These are phyloP conservation scores for Penicillium verhagenii DNA, from an alignment of 495 filamentous ascomycete species.

Conservation along the genomic window DNA sequence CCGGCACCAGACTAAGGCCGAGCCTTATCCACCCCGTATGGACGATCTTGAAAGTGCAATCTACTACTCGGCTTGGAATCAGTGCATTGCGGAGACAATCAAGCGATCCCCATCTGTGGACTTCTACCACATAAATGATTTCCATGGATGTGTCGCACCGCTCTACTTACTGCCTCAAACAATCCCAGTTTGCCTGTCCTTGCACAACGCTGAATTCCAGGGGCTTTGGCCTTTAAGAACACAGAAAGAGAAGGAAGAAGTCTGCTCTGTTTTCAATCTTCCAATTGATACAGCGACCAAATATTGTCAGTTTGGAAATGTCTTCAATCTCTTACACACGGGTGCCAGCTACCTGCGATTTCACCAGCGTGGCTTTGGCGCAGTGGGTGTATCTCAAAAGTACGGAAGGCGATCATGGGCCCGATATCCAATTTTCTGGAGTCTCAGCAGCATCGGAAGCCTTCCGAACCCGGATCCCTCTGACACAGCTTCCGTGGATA, in stretches of 20 bases:
- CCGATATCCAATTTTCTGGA: constrained; percentile 78
- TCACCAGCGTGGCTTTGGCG: constrained; percentile 73
- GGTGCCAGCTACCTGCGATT: constrained; percentile 69
- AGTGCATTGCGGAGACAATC: constrained; percentile 64
- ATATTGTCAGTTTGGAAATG: constrained; percentile 61
- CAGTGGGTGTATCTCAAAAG: constrained; percentile 73
- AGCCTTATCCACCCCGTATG: constrained; percentile 73
- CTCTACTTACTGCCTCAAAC: constrained; percentile 68
- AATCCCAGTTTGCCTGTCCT: constrained; percentile 46
- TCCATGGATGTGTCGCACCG: constrained; percentile 71
- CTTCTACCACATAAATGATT: constrained; percentile 80
- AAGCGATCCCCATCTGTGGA: constrained; percentile 59
- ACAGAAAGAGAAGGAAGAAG: constrained; percentile 62
- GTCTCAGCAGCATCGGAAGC: constrained; percentile 65
- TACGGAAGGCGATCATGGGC: constrained; percentile 74
- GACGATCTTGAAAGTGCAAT: constrained; percentile 71
- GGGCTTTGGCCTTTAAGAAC: constrained; percentile 73
- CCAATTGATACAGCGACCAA: constrained; percentile 39
- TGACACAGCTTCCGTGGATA: constrained; percentile 60
- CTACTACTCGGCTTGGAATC: constrained; percentile 74
- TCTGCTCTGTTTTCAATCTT: constrained; percentile 70
- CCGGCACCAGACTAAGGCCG: constrained; percentile 62
- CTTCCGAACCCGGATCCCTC: constrained; percentile 76
- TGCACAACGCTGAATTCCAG: constrained; percentile 73
- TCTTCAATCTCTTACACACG: constrained; percentile 72